Conservation (phyloP, 2,329 filamentous ascomycete species). For the Aureobasidium melanogenum region DNA sequence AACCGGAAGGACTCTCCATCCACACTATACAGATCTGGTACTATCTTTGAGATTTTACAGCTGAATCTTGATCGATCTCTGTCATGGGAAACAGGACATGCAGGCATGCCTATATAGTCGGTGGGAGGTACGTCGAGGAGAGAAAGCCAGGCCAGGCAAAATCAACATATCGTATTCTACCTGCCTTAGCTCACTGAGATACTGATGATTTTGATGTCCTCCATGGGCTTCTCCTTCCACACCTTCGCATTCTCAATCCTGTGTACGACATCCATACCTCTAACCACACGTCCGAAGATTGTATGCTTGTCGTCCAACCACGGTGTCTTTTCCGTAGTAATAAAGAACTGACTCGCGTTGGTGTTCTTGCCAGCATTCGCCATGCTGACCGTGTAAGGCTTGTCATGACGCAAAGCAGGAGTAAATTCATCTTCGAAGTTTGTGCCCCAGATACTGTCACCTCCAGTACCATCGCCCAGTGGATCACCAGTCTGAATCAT, state of each 20-base stretch:
- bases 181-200: slow-evolving; percentile 40
- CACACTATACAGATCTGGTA: not conserved
- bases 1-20: not conserved
- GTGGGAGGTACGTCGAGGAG: too few relatives aligned
- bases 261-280: slow-evolving; percentile 89
- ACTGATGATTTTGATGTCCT: slow-evolving; percentile 95
- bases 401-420: slow-evolving; percentile 74
- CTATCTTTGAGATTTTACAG: not conserved
- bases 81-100: not conserved
- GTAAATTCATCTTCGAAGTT: slow-evolving; percentile 94
- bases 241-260: slow-evolving; percentile 88
- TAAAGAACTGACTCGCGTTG: slow-evolving; percentile 96
- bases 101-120: not conserved
- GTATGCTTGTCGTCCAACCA: slow-evolving; percentile 97
- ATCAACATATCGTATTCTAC: not conserved
- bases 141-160: too few relatives aligned
- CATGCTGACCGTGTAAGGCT: slow-evolving; percentile 94
- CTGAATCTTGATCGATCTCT: not conserved
- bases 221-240: slow-evolving; percentile 85
- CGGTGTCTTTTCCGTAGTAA: slow-evolving; percentile 93
- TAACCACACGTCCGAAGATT: slow-evolving; percentile 83
- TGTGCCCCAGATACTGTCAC: slow-evolving; percentile 85
- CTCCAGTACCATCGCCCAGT: slow-evolving; percentile 78
- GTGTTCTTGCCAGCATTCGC: slow-evolving; percentile 93
- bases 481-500: slow-evolving; percentile 94